Conservation (phyloP, 345 rosid genomes). For the Citrus glauca region DNA sequence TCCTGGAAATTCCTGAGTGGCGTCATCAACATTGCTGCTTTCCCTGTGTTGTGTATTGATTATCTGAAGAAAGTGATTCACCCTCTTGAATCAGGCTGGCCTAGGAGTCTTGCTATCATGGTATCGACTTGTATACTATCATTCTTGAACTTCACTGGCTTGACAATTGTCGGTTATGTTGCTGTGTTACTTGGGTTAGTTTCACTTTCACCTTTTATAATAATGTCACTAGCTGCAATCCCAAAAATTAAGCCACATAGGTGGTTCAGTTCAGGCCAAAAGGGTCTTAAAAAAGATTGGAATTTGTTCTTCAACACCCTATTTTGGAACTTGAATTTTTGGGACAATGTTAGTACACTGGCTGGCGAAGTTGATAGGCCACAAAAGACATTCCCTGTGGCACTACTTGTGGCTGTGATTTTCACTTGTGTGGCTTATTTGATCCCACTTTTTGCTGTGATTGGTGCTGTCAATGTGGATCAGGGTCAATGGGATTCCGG, state of each 20-base stretch:
- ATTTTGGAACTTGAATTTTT: constrained; percentile 74
- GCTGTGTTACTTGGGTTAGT: constrained; percentile 46
- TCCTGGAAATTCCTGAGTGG: constrained; percentile 59
- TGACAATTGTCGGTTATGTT: constrained; percentile 48
- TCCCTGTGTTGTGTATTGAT: constrained; percentile 46
- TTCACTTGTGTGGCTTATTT: constrained; percentile 51
- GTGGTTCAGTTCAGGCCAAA: constrained; percentile 59
- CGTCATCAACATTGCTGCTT: constrained; percentile 54
- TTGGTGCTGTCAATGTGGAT: constrained; percentile 58
- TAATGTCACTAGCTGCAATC: constrained; percentile 42
- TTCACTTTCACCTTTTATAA: constrained; percentile 51
- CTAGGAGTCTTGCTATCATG: constrained; percentile 32
- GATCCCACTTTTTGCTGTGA: constrained; percentile 56
- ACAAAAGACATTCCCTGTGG: constrained; percentile 43
- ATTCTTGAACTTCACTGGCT: constrained; percentile 47
- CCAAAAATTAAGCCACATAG: constrained; percentile 48
- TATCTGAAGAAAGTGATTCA: constrained; percentile 42
- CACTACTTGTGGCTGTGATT: constrained; percentile 46
- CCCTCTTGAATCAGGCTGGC: constrained; percentile 32
- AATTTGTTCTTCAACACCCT: constrained; percentile 58
- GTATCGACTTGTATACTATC: constrained; percentile 37
- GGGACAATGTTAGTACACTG: constrained; percentile 62
- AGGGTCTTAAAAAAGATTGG: constrained; percentile 58
- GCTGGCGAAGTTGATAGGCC: constrained; percentile 67
- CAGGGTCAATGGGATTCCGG: constrained; percentile 64